A percentile compares a stretch with the other conserved stretches of the same genome.
Evolutionary conservation across 441 rosid genomes (phyloP).

Genomic region (Brassica balearica): DNA sequence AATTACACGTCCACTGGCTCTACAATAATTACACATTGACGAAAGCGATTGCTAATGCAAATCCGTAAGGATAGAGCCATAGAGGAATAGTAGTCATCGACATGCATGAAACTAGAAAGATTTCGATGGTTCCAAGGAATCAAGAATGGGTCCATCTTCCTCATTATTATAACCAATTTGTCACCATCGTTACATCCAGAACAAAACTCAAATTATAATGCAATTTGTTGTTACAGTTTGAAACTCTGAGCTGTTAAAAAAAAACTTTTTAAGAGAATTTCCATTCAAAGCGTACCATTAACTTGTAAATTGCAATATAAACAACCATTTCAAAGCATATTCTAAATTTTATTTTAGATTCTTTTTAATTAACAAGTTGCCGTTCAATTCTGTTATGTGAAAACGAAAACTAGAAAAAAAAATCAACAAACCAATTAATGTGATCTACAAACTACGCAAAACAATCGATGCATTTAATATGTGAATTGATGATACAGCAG

Average conservation of each 20-base stretch:
- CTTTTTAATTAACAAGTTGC: conserved; percentile 28
- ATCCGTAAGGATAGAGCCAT: conserved; percentile 15
- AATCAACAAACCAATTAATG: conserved; percentile 28
- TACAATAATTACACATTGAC: conserved; percentile 9
- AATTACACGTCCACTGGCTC: background rate
- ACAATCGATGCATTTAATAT: conserved; percentile 29
- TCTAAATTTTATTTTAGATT: conserved; percentile 5
- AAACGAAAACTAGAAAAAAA: conserved; percentile 24
- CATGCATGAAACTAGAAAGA: conserved; percentile 37
- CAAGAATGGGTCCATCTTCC: conserved; percentile 37
- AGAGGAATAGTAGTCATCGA: conserved; percentile 3
- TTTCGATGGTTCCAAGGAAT: conserved; percentile 29
- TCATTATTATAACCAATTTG: conserved; percentile 7
- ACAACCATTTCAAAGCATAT: background rate
- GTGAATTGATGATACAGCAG: conserved; percentile 22
- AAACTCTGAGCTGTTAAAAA: background rate
- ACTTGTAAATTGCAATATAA: background rate
- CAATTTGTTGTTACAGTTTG: background rate
- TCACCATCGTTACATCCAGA: conserved; percentile 1
- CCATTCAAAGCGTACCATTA: background rate
- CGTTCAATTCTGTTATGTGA: conserved; percentile 11
- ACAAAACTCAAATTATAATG: background rate
- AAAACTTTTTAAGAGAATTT: background rate
- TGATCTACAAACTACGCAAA: conserved; percentile 11
- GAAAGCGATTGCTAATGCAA: conserved; percentile 8